Base-by-base conservation (phyloP, 2,329 filamentous ascomycete genomes). In the Apiospora sp. region DNA sequence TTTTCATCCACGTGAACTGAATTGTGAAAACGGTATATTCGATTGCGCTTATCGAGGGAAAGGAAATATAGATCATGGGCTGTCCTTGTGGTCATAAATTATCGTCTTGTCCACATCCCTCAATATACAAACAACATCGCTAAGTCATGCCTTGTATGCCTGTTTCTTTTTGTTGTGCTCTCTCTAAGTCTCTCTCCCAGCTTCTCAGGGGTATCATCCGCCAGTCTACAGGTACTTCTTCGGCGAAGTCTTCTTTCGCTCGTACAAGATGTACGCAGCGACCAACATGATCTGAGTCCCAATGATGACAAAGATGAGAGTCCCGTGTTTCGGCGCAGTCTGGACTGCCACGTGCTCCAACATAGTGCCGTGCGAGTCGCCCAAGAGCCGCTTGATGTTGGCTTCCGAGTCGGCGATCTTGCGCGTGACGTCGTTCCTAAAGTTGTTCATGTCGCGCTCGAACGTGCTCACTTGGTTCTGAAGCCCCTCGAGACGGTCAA, bases 181-280 rank as follows among this genome's bases (percentile, higher is more conserved):
- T 13, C 10, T 41, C 34, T 64, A n/a, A 8, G 37, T 41, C 14
- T 16, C 3, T 58, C 13, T n/a, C 30, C 34, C 58, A n/a, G 4
- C 58, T 41, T 41, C 22, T 34, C 8, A 41, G 58, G 58, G 58
- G 58, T 64, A 64, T 64, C 34, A 41, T 64, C n/a, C 16, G 41
- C 34, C 58, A 64, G 58, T 58, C 48, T 86, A 98, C 80, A 98
- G 84, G 82, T 95, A 98, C 85, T 98, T 98, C 88, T 98, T 98
- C n/a, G 94, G 94, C 82, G 91, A 90, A 75, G 87, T 91, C 83
- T 92, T 90, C 79, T 92, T 91, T 77, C 91, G 89, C 88, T 97
- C 97, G 84, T 98, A 98, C 73, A 92, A 80, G 49, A 94, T 82
- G 80, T 95, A 98, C 0, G 87, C 89, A 2, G 83, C 90, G 0